Evolutionary conservation across 768 basidiomycete genomes (phyloP), one percentile per base, ranked within the genome.

Genomic region (Floccularia luteovirens): DNA sequence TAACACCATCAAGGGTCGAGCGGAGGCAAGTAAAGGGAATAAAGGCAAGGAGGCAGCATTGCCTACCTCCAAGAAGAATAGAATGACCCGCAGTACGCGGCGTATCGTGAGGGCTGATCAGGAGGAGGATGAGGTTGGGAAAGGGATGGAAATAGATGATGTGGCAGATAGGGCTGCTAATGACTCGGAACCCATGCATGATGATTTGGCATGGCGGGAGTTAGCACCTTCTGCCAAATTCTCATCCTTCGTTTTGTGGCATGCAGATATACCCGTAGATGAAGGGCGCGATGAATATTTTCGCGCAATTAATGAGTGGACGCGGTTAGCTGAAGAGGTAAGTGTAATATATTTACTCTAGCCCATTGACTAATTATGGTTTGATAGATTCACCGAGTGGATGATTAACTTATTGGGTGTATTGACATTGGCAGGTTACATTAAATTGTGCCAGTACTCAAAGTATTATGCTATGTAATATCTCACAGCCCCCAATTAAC

Each of bases 291-390:
- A 90, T 51, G 85, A 87, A 49, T 90, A 90, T 55, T 56, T 71
- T 33, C 68, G 83, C 12, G 62, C 80, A 2, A 52, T 90, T 45
- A 67, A 60, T 0, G 88, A 90, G 54, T 90, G 89, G 87, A 75
- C 75, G 27, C 62, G 47, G 16, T 59, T 90, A 20, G 71, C 82
- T 11, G 59, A 67, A 17, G 74, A 82, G 68, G 88, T 87, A 44
- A 4, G 69, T 53, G 25, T n/a, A 21, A 19, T 5, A 24, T 24
- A 34, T 48, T 34, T 6, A 5, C 16, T 39, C 10, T 8, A 31
- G 30, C 27, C 14, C 30, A 4, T 36, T 50, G 21, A 46, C 13
- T 30, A 35, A 8, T 38, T 11, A 36, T 24, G 3, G 4, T 31
- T 20, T 16, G 23, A 16, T 25, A 60, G 58, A 56, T 61, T 28